These are phyloP conservation scores for Monilinia laxa DNA, from an alignment of 2,329 filamentous ascomycete species.

Conservation along the genomic window DNA sequence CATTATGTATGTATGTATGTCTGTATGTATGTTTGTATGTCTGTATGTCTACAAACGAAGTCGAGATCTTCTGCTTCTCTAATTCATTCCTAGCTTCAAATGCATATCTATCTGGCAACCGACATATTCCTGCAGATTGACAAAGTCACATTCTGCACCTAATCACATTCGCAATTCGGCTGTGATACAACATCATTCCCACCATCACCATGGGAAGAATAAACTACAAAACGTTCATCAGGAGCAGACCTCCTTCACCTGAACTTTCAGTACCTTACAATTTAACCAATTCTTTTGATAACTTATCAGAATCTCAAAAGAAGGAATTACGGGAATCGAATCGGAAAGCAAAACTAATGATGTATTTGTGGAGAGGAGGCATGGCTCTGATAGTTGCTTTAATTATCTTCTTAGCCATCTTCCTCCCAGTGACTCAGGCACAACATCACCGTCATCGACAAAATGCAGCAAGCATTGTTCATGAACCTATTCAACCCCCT, in stretches of 20 bases:
- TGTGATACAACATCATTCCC: constrained; percentile 3
- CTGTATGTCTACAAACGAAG: too few species aligned
- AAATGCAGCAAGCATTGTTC: not conserved
- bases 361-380: not conserved
- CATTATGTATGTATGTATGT: not conserved
- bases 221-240: constrained; percentile 12
- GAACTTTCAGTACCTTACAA: not conserved
- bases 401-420: not conserved
- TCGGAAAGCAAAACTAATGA: not conserved
- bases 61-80: not conserved
- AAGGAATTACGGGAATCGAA: not conserved
- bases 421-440: constrained; percentile 8
- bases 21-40: too few species aligned
- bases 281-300: not conserved
- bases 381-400: constrained; percentile 1
- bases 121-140: not conserved
- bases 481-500: constrained; percentile 17
- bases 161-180: not conserved
- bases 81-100: not conserved
- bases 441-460: constrained; percentile 6
- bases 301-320: not conserved
- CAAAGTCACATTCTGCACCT: constrained; percentile 9
- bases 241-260: not conserved
- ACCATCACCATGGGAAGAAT: not conserved
- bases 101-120: not conserved